Base-by-base conservation (phyloP, 2,329 filamentous ascomycete species). In the Apiospora saccharicola region DNA sequence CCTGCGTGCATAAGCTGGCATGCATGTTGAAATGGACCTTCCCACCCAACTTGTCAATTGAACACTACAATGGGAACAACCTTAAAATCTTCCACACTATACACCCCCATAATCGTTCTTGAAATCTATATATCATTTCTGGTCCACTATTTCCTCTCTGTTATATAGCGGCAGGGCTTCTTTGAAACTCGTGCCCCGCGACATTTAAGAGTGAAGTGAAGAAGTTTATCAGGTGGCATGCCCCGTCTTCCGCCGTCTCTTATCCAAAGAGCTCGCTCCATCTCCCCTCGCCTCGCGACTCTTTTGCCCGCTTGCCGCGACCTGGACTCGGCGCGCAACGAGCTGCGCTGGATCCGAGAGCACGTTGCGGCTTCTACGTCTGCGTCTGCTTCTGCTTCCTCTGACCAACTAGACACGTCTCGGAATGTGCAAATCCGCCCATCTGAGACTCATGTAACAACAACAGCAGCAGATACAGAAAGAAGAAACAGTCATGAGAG, bases 291-390 rank as follows among this genome's bases (percentile, higher is more conserved):
- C 69, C 85, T 93, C 6, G 85, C 89, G 10, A 80, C 85, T 2
- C 86, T 96, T 5, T 86, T 96, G 1, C 89, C 87, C 19, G 87
- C 86, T 12, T 93, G 92, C 75, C 87, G 91, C 73, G 87, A 90
- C 76, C 78, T 94, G 2, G 79, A 81, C n/a, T 90, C 90, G 4
- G 91, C 92, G 7, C 84, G 85, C 71, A 90, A 90, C 78, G 93
- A 96, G 83, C 84, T 95, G 70, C 88, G 92, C 77, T 96, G 93
- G 93, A 88, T 96, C 70, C 85, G 84, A 69, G 87, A 92, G 74
- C 89, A 93, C 78, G 86, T 87, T 74, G 37, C 37, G 37, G 37
- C 37, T 47, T 76, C 78, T 69, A 75, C 76, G 67, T 71, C 77
- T 69, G 13, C 76, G 67, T 71, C 77, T 69, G 13, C 67, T 47